phyloP scores from a whole-genome alignment of 257 asterid genomes.

The Solanum neorickii region DNA sequence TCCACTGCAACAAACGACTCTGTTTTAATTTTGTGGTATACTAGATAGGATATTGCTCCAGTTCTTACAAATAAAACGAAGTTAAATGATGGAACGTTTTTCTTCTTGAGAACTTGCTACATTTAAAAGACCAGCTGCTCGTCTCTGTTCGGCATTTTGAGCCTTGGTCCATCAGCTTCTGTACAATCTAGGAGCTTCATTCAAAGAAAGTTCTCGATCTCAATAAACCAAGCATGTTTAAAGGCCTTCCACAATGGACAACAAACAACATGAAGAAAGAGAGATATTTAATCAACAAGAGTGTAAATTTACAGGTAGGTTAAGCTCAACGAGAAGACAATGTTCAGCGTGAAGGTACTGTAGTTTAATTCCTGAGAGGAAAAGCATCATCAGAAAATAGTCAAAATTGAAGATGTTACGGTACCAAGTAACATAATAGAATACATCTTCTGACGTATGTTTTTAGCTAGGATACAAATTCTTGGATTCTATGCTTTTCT shows the following conservation, averaged over 20 bases:
- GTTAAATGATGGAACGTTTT: background rate
- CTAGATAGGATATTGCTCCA: background rate
- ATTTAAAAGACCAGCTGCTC: background rate
- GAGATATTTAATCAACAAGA: background rate
- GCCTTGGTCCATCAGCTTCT: background rate
- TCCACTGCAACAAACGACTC: background rate
- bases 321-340: background rate
- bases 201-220: background rate
- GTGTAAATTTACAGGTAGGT: background rate
- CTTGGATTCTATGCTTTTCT: background rate
- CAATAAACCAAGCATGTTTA: background rate
- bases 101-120: background rate
- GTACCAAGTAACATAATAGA: background rate
- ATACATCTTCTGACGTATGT: background rate
- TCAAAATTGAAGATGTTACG: background rate
- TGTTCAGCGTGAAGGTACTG: background rate
- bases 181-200: background rate
- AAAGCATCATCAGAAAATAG: background rate
- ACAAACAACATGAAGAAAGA: background rate
- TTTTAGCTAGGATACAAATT: background rate
- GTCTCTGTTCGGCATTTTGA: background rate
- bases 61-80: background rate
- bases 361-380: background rate
- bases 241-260: background rate
- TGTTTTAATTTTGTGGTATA: background rate